Base-by-base conservation (phyloP, 805 yeast genomes). In the Metschnikowia koreensis region DNA sequence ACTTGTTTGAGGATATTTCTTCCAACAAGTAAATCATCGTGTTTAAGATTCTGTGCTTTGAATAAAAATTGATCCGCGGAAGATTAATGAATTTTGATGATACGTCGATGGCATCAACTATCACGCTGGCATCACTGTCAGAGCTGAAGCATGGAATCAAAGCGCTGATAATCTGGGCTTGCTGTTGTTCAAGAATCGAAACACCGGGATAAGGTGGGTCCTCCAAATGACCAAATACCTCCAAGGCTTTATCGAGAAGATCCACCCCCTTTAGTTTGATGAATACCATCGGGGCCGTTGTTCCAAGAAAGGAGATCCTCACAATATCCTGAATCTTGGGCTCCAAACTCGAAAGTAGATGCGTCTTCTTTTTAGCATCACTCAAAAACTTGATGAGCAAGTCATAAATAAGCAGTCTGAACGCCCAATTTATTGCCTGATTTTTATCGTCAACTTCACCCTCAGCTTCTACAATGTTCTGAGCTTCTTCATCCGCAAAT, bases 161-260 rank as follows among this genome's bases (percentile, higher is more conserved):
- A 0, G 98, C 96, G 52, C 96, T 86, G 9, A 89, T 85, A 9
- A 94, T 89, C 60, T 90, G 97, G 0, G 98, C 98, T 61, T 94
- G 97, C 62, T 88, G 96, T 67, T 92, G 97, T 58, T 89, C 96
- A 41, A 93, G 70, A 9, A 91, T 75, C 0, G 93, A 80, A 13
- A 80, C 79, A 3, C 84, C 83, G 0, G 89, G 86, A 59, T 84
- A 86, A 29, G 87, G 78, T 0, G 93, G 90, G 63, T 88, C 97
- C 10, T 74, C 79, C 45, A 83, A 67, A 27, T 77, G 76, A 0
- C 90, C 84, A 66, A 81, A 87, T 1, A 80, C 69, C 8, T 73
- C 76, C 31, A 94, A 72, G 1, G 88, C 75, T 42, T 80, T 80
- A 49, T 84, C 86, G 28, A 94, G 73, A 6, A 93, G 70, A 13